phyloP scores from a whole-genome alignment of 352 stramenopile species.

The Phytophthora quininea region DNA sequence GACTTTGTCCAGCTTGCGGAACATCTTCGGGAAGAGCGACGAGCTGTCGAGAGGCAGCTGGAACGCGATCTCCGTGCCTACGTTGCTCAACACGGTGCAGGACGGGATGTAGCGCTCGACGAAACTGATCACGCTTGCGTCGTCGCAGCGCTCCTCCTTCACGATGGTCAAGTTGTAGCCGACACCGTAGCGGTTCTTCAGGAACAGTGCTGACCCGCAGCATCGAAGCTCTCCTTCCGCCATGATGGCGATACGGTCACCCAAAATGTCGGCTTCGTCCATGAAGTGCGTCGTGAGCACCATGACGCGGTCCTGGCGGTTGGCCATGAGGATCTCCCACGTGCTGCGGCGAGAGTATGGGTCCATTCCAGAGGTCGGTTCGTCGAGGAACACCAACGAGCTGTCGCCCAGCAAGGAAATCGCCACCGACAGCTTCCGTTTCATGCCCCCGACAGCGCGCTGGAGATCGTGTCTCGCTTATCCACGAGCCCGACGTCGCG shows the following conservation, averaged over 20 bases:
- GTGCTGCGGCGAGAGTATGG: constrained; percentile 93
- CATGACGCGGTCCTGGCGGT: constrained; percentile 63
- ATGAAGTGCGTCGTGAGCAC: constrained; percentile 96
- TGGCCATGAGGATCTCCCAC: constrained; percentile 77
- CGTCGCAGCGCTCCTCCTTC: constrained; percentile 46
- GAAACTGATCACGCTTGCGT: constrained; percentile 41
- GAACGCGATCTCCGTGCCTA: constrained; percentile 65
- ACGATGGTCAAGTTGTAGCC: constrained; percentile 77
- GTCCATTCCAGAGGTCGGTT: constrained; percentile 95
- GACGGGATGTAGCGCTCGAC: constrained; percentile 35
- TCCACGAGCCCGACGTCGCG: constrained; percentile 64
- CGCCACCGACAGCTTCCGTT: constrained; percentile 89
- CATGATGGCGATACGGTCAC: constrained; percentile 85
- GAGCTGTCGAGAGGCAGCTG: constrained; percentile 57
- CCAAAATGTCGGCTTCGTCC: constrained; percentile 91
- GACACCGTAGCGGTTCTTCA: constrained; percentile 72
- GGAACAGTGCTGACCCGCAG: constrained; percentile 64
- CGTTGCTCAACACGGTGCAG: constrained; percentile 55
- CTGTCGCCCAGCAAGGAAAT: constrained; percentile 84
- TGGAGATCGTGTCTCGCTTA: constrained; percentile 53
- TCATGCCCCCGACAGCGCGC: constrained; percentile 86
- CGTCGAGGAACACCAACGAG: constrained; percentile 84
- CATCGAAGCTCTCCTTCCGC: constrained; percentile 64
- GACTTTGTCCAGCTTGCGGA: constrained; percentile 54
- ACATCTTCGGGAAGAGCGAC: constrained; percentile 51